Evolutionary conservation across 148 eudicot genomes (phyloP).

Genomic region (Bassia scoparia): DNA sequence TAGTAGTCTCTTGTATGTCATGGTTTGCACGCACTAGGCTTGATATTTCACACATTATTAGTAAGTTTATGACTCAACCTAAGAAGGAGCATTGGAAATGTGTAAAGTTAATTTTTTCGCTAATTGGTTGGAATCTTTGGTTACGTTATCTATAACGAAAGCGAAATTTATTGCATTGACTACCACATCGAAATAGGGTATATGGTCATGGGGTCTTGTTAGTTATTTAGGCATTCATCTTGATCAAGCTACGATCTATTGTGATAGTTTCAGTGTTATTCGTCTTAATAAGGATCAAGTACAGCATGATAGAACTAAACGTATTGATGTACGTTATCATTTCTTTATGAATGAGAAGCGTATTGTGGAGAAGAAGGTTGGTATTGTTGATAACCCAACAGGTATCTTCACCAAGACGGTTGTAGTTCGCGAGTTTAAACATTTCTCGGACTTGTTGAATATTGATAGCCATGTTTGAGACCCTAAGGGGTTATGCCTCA

Average conservation of each 20-base stretch:
- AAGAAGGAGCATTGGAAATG: too few relatives aligned
- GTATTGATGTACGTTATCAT: not conserved
- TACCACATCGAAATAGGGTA: not conserved
- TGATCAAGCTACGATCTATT: not conserved
- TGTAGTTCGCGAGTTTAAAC: constrained; percentile 12
- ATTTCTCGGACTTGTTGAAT: constrained; percentile 20
- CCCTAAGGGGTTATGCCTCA: not conserved
- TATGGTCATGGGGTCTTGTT: not conserved
- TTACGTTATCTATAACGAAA: not conserved
- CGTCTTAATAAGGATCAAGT: not conserved
- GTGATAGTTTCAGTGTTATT: not conserved
- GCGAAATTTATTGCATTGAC: not conserved
- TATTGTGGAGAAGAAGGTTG: constrained; percentile 1
- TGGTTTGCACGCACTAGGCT: too few relatives aligned
- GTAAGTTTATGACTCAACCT: too few relatives aligned
- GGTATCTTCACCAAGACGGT: constrained; percentile 20
- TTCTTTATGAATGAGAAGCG: not conserved
- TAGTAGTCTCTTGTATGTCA: too few relatives aligned
- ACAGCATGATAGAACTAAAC: too few relatives aligned
- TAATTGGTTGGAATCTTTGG: not conserved
- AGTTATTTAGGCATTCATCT: not conserved
- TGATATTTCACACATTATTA: too few relatives aligned
- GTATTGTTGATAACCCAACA: constrained; percentile 3
- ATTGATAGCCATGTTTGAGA: not conserved
- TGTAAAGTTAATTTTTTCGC: not conserved